A percentile compares a stretch with the other conserved stretches of the same genome.
Evolutionary conservation across 2,329 filamentous ascomycete species (phyloP).

Genomic region (Fusarium abutilonis): DNA sequence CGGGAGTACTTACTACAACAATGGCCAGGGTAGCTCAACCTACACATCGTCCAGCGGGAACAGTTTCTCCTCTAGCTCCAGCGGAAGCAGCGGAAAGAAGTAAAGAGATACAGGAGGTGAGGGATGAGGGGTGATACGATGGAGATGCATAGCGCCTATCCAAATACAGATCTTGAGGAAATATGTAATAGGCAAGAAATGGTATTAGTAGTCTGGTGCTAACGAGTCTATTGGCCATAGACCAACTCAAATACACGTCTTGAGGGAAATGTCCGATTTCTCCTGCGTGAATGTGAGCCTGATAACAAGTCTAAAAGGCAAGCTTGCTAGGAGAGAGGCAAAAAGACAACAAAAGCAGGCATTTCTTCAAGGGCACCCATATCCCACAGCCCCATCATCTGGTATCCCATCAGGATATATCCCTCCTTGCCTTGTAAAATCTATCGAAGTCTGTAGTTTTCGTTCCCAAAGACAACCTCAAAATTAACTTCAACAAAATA

Average conservation of each 20-base stretch:
- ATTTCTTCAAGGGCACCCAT: no score
- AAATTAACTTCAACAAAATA: slow-evolving; percentile 15
- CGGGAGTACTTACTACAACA: slow-evolving; percentile 74
- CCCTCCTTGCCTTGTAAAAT: no score
- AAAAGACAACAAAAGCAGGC: no score
- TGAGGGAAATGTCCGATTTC: no score
- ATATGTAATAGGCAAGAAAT: neutral
- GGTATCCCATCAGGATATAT: no score
- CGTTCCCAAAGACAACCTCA: neutral
- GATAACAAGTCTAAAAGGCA: no score
- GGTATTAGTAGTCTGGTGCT: slow-evolving; percentile 2
- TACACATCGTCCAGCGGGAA: slow-evolving; percentile 67
- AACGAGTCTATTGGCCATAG: slow-evolving; percentile 10
- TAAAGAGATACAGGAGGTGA: neutral
- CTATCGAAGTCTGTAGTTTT: no score
- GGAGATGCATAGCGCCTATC: no score
- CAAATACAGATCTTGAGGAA: neutral
- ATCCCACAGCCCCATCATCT: no score
- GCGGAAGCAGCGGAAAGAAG: slow-evolving; percentile 26
- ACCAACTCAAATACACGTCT: neutral
- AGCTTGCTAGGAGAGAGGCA: no score
- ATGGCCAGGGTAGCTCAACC: slow-evolving; percentile 64
- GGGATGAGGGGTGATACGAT: no score
- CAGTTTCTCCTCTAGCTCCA: slow-evolving; percentile 12
- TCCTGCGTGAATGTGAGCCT: no score